Percentiles rank a stretch among this genome's conserved stretches.
phyloP scores from a whole-genome alignment of 805 yeast species.

The Saturnispora dispora region DNA sequence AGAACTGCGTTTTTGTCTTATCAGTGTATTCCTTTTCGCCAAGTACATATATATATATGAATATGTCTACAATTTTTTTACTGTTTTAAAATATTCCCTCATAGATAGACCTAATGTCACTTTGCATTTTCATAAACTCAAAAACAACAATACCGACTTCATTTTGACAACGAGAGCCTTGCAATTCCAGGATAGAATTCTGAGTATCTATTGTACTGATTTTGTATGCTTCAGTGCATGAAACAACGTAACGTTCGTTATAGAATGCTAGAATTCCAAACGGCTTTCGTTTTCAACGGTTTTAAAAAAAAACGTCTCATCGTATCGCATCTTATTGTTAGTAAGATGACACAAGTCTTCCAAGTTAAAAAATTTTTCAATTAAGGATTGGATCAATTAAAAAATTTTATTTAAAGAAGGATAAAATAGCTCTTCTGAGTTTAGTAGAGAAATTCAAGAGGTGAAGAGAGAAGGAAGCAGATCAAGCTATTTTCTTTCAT shows the following conservation, averaged over 20 bases:
- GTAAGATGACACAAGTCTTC: background rate
- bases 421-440: background rate
- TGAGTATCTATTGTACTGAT: too few species aligned
- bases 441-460: background rate
- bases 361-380: background rate
- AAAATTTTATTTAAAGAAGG: background rate
- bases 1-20: background rate
- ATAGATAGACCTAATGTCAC: background rate
- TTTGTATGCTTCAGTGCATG: background rate
- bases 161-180: too few species aligned
- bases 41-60: background rate
- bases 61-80: background rate
- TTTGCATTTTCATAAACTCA: too few species aligned
- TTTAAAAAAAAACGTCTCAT: background rate
- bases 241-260: background rate
- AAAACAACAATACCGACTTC: too few species aligned
- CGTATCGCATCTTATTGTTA: background rate
- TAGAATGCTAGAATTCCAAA: background rate
- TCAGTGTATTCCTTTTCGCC: background rate
- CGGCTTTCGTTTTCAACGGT: background rate
- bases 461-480: background rate
- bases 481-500: background rate
- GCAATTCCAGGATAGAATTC: too few species aligned
- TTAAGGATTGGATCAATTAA: background rate
- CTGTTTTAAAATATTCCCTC: background rate